Evolutionary conservation across 139 green algal genomes (phyloP).

Genomic region (Choricystis sp.): DNA sequence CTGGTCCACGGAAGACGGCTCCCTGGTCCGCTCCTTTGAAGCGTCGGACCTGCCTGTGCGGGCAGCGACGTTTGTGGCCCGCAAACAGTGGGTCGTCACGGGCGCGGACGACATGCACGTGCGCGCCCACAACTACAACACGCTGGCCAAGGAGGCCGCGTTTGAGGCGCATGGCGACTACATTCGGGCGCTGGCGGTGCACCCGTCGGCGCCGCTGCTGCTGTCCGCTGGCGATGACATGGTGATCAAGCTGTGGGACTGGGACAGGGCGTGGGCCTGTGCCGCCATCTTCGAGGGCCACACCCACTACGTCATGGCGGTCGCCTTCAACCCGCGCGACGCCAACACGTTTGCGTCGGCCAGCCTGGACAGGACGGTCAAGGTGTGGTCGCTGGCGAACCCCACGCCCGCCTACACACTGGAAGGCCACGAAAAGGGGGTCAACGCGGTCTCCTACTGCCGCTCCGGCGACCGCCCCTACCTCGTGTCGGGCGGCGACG

Average conservation of each 20-base stretch:
- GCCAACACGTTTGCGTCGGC: constrained; percentile 97
- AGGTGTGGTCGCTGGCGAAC: constrained; percentile 89
- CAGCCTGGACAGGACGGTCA: constrained; percentile 91
- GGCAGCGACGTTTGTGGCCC: constrained; percentile 85
- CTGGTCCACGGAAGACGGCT: constrained; percentile 23
- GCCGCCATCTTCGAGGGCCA: constrained; percentile 96
- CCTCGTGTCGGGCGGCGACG: constrained; percentile 89
- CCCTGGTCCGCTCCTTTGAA: constrained; percentile 96
- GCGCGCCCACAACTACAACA: constrained; percentile 99
- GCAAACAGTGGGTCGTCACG: constrained; percentile 93
- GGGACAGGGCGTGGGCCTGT: constrained; percentile 86
- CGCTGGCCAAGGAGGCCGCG: constrained; percentile 88
- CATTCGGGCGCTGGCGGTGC: constrained; percentile 87
- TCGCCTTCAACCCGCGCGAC: constrained; percentile 98
- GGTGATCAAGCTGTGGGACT: constrained; percentile 99
- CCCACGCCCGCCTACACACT: constrained; percentile 94
- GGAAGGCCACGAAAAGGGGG: constrained; percentile 96
- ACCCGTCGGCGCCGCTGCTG: constrained; percentile 82
- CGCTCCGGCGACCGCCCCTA: constrained; percentile 86
- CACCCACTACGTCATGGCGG: constrained; percentile 98
- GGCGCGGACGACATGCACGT: constrained; percentile 96
- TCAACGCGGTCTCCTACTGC: constrained; percentile 98
- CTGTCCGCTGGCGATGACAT: constrained; percentile 95
- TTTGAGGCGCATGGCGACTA: constrained; percentile 99
- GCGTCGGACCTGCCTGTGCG: constrained; percentile 90